phyloP scores from a whole-genome alignment of 1,139 yeast species.

The Pichia sp. region DNA sequence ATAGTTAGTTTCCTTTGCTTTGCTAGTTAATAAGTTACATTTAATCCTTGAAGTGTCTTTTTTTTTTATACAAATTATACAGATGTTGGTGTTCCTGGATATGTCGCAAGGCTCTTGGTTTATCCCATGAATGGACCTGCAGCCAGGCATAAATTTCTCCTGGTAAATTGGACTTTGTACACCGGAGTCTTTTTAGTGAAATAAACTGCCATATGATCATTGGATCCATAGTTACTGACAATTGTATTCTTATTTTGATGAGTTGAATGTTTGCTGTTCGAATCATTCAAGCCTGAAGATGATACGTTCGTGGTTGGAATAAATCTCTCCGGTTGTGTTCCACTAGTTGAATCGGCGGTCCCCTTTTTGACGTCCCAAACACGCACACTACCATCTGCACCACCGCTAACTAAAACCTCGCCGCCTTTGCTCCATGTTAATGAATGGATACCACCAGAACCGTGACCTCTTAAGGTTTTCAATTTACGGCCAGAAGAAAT shows the following conservation, averaged over 20 bases:
- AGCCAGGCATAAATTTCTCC: conserved; percentile 84
- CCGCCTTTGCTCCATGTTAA: conserved; percentile 84
- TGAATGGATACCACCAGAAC: conserved; percentile 78
- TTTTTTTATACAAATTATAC: not conserved
- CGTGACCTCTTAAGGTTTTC: conserved; percentile 86
- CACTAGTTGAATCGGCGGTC: conserved; percentile 43
- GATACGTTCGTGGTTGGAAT: conserved; percentile 15
- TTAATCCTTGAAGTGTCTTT: too few relatives aligned
- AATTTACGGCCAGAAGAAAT: conserved; percentile 83
- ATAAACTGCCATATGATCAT: conserved; percentile 87
- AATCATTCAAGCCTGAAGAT: not conserved
- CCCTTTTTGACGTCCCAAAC: conserved; percentile 94
- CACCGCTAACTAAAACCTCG: conserved; percentile 81
- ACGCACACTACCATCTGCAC: conserved; percentile 86
- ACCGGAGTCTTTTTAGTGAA: conserved; percentile 93
- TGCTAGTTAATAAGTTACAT: too few relatives aligned
- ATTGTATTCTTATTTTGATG: conserved; percentile 19
- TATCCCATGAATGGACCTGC: conserved; percentile 65
- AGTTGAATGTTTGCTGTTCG: not conserved
- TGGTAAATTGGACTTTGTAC: conserved; percentile 84
- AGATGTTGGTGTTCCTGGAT: not conserved
- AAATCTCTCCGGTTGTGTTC: conserved; percentile 70
- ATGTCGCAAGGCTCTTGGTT: not conserved
- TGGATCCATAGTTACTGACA: conserved; percentile 10
- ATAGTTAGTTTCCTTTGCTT: too few relatives aligned